Base-by-base conservation (phyloP, 768 basidiomycete genomes). In the Xanthoconium purpureum region DNA sequence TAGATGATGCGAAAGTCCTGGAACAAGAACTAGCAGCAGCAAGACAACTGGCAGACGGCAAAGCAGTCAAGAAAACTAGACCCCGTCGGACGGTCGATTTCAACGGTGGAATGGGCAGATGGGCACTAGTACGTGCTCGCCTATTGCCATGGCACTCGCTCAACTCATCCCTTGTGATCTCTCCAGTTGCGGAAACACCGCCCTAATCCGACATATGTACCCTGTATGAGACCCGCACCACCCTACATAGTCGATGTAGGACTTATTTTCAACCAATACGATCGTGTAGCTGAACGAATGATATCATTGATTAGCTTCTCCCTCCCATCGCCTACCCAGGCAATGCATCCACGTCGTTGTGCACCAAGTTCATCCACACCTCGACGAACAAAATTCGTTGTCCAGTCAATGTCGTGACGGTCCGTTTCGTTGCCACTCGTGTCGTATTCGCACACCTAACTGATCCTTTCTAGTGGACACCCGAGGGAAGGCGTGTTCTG, bases 331-430 rank as follows among this genome's bases (percentile, higher is more conserved):
- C 94, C 30, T 98, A 98, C 72, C 87, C 89, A 15, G 83, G 85
- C 51, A 98, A 98, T 70, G 80, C 89, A 5, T 92, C 95, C 6
- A 96, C 92, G 0, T 98, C 96, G 0, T 76, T 98, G 52, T 98
- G 95, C 70, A 95, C 95, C 43, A 95, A 97, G 70, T 98, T 97
- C 63, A 88, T 98, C 11, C 97, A 99, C 71, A 98, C 96, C 0
- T 97, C 95, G 15, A 98, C 94, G 40, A 99, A 99, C 79, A 99
- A 99, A 73, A 93, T 98, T 59, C 82, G 94, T 52, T 97, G 94
- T 77, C 95, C 97, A 0, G 94, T 98, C 44, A 95, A 98, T 63
- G 89, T 94, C 33, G 96, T 98, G 13, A 87, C 86, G 63, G 95
- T 97, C 60, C 63, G 91, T 83, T 28, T 32, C 54, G n/a, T 38